These are phyloP conservation scores for Dryadomyces quercivorus DNA, from an alignment of 2,329 filamentous ascomycete genomes.

Conservation along the genomic window DNA sequence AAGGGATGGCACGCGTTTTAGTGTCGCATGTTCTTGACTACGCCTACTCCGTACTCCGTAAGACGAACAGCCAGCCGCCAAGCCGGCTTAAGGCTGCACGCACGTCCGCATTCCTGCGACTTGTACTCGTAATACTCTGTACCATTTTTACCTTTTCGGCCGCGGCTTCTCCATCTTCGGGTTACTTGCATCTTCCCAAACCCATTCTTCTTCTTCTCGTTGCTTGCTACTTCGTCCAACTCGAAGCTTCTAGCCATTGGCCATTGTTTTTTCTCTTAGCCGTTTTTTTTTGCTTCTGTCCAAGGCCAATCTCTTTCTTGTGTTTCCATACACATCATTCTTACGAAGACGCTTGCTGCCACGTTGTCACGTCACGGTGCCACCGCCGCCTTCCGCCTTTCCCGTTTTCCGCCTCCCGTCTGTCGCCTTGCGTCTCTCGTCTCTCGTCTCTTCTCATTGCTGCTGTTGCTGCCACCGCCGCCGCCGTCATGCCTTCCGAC, in stretches of 20 bases:
- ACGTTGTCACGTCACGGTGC: neutral
- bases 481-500: conserved; percentile 15
- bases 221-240: neutral
- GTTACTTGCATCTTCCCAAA: neutral
- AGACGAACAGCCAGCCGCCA: neutral
- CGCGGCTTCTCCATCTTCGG: neutral
- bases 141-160: neutral
- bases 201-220: neutral
- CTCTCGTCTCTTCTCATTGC: neutral
- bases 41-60: neutral
- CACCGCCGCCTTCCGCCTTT: neutral
- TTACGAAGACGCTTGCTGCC: neutral
- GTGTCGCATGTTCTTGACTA: no score
- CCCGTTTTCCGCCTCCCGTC: neutral
- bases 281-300: neutral
- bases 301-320: neutral
- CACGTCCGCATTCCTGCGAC: neutral
- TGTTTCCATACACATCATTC: neutral
- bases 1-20: no score
- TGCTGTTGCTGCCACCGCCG: no score
- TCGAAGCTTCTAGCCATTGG: neutral
- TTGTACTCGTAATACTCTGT: neutral
- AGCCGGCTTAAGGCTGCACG: neutral
- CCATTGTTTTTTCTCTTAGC: neutral
- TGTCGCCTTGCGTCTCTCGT: neutral